Base-by-base conservation (phyloP, 2,329 filamentous ascomycete genomes). In the Phialemonium atrogriseum region DNA sequence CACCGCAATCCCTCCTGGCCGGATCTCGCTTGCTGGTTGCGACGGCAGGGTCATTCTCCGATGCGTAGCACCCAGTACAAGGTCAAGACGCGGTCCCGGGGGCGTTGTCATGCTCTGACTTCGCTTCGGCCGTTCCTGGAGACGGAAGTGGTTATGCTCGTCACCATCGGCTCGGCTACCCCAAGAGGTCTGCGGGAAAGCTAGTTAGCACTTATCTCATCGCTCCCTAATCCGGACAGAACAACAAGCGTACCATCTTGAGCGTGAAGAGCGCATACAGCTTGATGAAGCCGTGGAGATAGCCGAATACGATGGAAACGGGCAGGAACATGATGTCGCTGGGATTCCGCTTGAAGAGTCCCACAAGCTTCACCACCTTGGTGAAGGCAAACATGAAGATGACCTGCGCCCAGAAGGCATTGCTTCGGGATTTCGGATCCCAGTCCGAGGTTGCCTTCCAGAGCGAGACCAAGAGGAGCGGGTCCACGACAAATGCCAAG, bases 81-180 rank as follows among this genome's bases (percentile, higher is more conserved):
- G 37, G 17, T 49, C 43, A 11, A 56, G 42, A 32, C 56, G 52
- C 5, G 47, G 40, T 7, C 54, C 51, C 13, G 49, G 41, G 20
- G 56, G 56, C 6, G 52, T 58, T 15, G 48, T 42, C 40, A 59
- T 48, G 37, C 49, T 58, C 31, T 58, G 49, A 41, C 51, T 56
- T 30, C 47, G 50, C 27, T 39, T 38, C 15, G 44, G 47, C 38
- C 44, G 43, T 33, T 46, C 43, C 27, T 49, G 45, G 27, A 49
- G 37, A 21, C 47, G 44, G 38, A 48, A 49, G 5, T 37, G 43
- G 57, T 93, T 82, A 58, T 93, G 83, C 45, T 81, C 73, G 58
- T 95, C 88, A 51, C 86, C 88, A 48, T 91, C 88, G 48, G 86
- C 84, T 58, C 88, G 81, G 60, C 86, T 94, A 51, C 88, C 88